phyloP scores from a whole-genome alignment of 768 basidiomycete species.

The Agaricus sinodeliciosus region DNA sequence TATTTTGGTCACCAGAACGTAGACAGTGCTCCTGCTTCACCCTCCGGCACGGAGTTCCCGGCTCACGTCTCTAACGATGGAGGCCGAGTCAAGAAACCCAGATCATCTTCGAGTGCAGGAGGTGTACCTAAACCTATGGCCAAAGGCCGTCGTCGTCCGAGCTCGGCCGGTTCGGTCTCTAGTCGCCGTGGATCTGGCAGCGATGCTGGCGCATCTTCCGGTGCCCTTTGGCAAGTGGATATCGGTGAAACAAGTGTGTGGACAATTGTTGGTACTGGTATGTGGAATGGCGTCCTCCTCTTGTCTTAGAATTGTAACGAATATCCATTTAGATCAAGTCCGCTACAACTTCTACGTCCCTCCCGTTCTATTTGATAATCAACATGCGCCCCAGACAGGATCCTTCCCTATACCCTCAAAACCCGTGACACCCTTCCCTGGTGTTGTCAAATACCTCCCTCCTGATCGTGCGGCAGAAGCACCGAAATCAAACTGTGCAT shows the following conservation, averaged over 20 bases:
- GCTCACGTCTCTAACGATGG: slow-evolving; percentile 61
- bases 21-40: slow-evolving; percentile 65
- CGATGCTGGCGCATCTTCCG: slow-evolving; percentile 66
- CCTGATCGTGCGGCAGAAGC: slow-evolving; percentile 82
- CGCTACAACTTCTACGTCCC: slow-evolving; percentile 94
- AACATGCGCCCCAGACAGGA: slow-evolving; percentile 60
- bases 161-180: slow-evolving; percentile 67
- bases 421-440: slow-evolving; percentile 81
- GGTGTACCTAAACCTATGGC: slow-evolving; percentile 45
- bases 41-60: slow-evolving; percentile 60
- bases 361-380: slow-evolving; percentile 75
- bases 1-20: slow-evolving; percentile 53
- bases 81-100: slow-evolving; percentile 80
- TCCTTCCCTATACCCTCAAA: slow-evolving; percentile 78
- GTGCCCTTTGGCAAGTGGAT: slow-evolving; percentile 83
- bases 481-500: slow-evolving; percentile 64
- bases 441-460: slow-evolving; percentile 85
- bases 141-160: slow-evolving; percentile 65
- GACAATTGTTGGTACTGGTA: slow-evolving; percentile 91
- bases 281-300: slow-evolving; percentile 16
- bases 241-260: slow-evolving; percentile 92
- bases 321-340: slow-evolving; percentile 59
- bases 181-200: slow-evolving; percentile 64
- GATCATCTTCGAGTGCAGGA: slow-evolving; percentile 68
- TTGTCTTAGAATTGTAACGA: slow-evolving; percentile 12